Evolutionary conservation across 371 early-diverging fungal species (phyloP).

Genomic region (Thermomucor indicae-seudaticae): DNA sequence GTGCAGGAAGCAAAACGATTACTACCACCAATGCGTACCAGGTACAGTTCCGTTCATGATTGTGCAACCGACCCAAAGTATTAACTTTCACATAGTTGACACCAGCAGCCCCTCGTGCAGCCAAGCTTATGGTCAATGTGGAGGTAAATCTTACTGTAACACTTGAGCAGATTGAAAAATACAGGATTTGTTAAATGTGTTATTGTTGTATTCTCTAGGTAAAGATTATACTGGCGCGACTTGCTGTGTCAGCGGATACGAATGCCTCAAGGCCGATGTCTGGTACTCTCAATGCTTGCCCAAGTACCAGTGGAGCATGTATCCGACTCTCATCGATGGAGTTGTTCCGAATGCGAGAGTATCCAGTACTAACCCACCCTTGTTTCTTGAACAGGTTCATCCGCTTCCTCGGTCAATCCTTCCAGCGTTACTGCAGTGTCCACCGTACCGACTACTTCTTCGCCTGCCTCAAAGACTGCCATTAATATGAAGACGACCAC

Average conservation of each 20-base stretch:
- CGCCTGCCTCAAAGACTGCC: neutral
- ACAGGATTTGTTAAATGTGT: too few species aligned
- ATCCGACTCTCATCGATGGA: too few species aligned
- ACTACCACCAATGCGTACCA: conserved; percentile 9
- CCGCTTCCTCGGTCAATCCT: neutral
- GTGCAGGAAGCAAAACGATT: conserved; percentile 7
- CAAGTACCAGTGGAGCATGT: too few species aligned
- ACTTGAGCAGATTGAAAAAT: too few species aligned
- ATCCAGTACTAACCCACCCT: too few species aligned
- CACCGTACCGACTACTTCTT: conserved; percentile 3
- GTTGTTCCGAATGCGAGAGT: too few species aligned
- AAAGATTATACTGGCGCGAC: conserved; percentile 25
- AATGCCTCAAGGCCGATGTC: conserved; percentile 19
- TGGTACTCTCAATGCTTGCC: conserved; percentile 39
- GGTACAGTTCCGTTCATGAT: too few species aligned
- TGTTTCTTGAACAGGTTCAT: neutral
- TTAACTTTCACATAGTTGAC: too few species aligned
- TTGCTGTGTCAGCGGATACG: conserved; percentile 31
- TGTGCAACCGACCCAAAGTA: too few species aligned
- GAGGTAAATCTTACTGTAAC: conserved; percentile 14
- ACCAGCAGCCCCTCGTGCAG: conserved; percentile 4
- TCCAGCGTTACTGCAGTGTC: conserved; percentile 7
- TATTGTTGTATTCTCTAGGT: conserved; percentile 12
- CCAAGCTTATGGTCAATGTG: conserved; percentile 28
- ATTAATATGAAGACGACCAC: neutral